Conservation (phyloP, 148 eudicot genomes). For the Linanthus parryae region DNA sequence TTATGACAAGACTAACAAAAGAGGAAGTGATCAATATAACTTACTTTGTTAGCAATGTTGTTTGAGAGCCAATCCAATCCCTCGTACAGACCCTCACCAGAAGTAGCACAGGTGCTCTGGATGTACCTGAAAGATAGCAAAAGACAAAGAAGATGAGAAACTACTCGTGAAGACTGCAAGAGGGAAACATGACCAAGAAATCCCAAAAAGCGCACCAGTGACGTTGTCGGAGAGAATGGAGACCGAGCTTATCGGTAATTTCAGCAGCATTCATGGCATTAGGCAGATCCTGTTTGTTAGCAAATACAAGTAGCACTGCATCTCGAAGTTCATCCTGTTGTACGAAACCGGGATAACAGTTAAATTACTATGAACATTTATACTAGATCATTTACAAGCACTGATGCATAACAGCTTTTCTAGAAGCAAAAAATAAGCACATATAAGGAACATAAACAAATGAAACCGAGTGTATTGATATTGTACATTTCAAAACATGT, state of each 20-base stretch:
- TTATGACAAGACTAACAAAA: no score
- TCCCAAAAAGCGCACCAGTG: conserved; percentile 26
- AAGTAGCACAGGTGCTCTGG: conserved; percentile 54
- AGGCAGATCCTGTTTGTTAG: conserved; percentile 59
- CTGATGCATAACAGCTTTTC: no score
- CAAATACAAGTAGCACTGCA: conserved; percentile 50
- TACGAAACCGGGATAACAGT: conserved; percentile 2
- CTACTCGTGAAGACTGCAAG: background rate
- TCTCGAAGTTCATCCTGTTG: conserved; percentile 48
- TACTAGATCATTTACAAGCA: no score
- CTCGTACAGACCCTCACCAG: conserved; percentile 52
- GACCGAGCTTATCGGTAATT: conserved; percentile 53
- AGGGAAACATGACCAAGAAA: background rate
- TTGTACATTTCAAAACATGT: no score
- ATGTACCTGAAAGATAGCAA: conserved; percentile 32
- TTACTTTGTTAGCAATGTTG: conserved; percentile 49
- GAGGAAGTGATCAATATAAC: background rate
- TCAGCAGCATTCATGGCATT: conserved; percentile 43
- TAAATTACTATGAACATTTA: no score
- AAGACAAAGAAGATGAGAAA: background rate
- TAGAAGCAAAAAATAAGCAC: no score
- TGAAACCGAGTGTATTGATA: no score
- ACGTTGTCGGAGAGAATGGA: conserved; percentile 58
- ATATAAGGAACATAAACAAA: no score
- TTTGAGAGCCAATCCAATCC: conserved; percentile 56